Conservation (phyloP, 2,329 filamentous ascomycete species). For the Aureobasidium sp. region DNA sequence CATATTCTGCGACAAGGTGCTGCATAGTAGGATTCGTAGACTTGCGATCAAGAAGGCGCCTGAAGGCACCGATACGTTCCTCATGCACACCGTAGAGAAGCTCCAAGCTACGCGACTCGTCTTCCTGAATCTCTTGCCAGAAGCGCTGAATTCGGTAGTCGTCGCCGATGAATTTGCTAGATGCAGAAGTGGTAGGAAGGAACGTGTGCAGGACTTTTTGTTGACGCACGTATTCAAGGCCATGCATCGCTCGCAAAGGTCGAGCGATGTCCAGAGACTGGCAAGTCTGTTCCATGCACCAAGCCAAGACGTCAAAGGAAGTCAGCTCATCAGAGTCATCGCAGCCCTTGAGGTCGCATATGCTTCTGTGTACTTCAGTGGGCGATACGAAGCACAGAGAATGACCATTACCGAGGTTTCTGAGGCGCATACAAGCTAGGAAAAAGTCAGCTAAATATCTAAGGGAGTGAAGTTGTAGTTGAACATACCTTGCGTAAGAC, state of each 20-base stretch:
- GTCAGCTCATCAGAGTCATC: slow-evolving; percentile 29
- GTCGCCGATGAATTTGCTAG: slow-evolving; percentile 22
- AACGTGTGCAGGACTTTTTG: slow-evolving; percentile 30
- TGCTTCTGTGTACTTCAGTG: slow-evolving; percentile 51
- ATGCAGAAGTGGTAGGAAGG: slow-evolving; percentile 10
- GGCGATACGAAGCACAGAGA: slow-evolving; percentile 56
- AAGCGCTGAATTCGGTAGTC: slow-evolving; percentile 18
- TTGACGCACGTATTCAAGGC: slow-evolving; percentile 43
- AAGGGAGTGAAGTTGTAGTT: neutral
- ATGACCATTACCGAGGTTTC: slow-evolving; percentile 60
- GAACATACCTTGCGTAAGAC: slow-evolving; percentile 49
- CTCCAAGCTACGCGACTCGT: slow-evolving; percentile 48
- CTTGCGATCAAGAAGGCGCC: neutral
- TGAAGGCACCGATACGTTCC: neutral
- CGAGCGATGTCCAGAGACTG: slow-evolving; percentile 43
- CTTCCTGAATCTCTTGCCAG: slow-evolving; percentile 41
- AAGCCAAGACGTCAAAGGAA: slow-evolving; percentile 51
- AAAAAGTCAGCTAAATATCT: neutral
- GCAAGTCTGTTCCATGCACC: slow-evolving; percentile 54
- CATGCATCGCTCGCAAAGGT: slow-evolving; percentile 56
- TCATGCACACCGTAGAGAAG: slow-evolving; percentile 39
- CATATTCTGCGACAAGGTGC: slow-evolving; percentile 16
- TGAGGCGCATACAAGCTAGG: slow-evolving; percentile 61
- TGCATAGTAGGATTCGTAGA: neutral
- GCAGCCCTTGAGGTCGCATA: slow-evolving; percentile 29